Percentiles rank a stretch among this genome's conserved stretches.
phyloP scores from a whole-genome alignment of 1,284 basidiomycete species.

The Ceraceosorus guamensis region DNA sequence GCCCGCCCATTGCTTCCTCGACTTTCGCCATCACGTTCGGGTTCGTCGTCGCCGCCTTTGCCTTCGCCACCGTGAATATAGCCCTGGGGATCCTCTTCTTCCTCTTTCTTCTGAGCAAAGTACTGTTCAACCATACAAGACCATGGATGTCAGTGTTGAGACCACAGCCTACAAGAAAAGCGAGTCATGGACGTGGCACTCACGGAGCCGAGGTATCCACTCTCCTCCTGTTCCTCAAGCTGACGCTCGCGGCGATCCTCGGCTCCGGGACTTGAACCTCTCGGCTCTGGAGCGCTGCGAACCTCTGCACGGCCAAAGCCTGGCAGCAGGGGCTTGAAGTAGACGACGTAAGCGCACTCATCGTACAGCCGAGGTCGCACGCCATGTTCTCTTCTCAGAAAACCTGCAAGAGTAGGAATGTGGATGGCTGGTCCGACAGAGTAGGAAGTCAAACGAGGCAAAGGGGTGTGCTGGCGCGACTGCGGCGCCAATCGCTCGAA shows the following conservation, averaged over 20 bases:
- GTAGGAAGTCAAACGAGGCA: conserved; percentile 56
- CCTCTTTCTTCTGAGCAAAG: conserved; percentile 29
- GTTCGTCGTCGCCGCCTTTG: conserved; percentile 1
- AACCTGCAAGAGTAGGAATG: conserved; percentile 50
- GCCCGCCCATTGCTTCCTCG: neutral
- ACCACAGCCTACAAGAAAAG: no score
- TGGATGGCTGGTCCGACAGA: conserved; percentile 65
- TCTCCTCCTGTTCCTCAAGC: conserved; percentile 79
- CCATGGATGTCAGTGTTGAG: neutral
- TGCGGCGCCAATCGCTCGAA: conserved; percentile 44
- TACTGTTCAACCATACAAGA: conserved; percentile 14
- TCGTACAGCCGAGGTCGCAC: conserved; percentile 82
- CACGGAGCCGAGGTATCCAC: conserved; percentile 67
- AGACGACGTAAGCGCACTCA: conserved; percentile 86
- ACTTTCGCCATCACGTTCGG: conserved; percentile 2
- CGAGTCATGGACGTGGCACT: no score
- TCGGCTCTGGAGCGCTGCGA: conserved; percentile 62
- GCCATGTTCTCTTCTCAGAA: conserved; percentile 86
- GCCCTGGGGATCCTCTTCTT: conserved; percentile 40
- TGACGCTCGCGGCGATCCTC: conserved; percentile 59
- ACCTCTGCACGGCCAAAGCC: conserved; percentile 81
- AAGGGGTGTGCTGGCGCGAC: conserved; percentile 27
- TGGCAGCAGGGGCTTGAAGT: conserved; percentile 80
- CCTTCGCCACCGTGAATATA: conserved; percentile 44
- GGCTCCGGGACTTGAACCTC: conserved; percentile 57